Evolutionary conservation across 2,329 filamentous ascomycete species (phyloP).

Genomic region (Aspergillus aculeatinus): DNA sequence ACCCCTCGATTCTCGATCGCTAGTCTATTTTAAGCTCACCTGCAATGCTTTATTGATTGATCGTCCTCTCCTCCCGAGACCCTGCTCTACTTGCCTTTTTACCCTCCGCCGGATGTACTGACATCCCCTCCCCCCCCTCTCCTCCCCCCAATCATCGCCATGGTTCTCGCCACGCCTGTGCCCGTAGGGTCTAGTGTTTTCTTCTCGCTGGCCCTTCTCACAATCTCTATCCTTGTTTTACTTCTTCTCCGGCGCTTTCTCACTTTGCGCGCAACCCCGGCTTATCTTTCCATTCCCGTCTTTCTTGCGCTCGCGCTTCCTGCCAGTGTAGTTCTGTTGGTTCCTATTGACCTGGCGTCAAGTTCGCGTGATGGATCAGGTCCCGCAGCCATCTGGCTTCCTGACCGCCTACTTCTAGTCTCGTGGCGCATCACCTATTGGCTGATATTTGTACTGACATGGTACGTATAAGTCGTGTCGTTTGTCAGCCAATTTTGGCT

Average conservation of each 20-base stretch:
- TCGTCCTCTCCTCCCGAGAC: constrained; percentile 12
- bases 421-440: constrained; percentile 96
- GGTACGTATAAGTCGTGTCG: constrained; percentile 55
- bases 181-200: constrained; percentile 80
- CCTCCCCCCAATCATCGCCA: constrained; percentile 21
- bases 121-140: constrained; percentile 14
- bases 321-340: constrained; percentile 83
- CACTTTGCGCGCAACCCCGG: constrained; percentile 83
- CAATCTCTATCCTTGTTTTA: constrained; percentile 74
- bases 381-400: constrained; percentile 82
- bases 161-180: constrained; percentile 37
- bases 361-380: constrained; percentile 72
- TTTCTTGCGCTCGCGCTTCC: constrained; percentile 95
- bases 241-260: constrained; percentile 87
- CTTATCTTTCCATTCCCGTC: constrained; percentile 84
- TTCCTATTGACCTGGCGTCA: constrained; percentile 93
- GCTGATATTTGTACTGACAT: constrained; percentile 92
- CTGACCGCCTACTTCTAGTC: constrained; percentile 73
- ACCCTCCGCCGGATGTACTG: constrained; percentile 12
- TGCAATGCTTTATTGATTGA: constrained; percentile 17
- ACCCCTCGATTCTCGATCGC: constrained; percentile 13
- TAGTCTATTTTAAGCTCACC: constrained; percentile 15
- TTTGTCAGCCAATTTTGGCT: neutral
- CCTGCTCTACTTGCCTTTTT: constrained; percentile 7
- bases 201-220: constrained; percentile 67